phyloP scores from a whole-genome alignment of 2,329 filamentous ascomycete genomes.

The Capronia epimyces region DNA sequence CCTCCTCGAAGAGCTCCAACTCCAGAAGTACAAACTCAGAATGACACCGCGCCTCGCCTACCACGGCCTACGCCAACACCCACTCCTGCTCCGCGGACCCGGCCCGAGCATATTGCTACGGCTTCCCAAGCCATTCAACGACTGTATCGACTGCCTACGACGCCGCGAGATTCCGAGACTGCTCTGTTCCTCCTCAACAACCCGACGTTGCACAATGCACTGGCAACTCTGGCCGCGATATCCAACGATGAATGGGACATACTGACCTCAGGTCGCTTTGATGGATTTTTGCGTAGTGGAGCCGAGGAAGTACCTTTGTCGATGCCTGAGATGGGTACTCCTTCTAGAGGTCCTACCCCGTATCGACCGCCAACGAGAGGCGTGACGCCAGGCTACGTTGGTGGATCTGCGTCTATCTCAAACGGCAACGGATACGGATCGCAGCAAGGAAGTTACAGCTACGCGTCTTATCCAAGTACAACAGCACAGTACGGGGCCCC shows the following conservation, averaged over 20 bases:
- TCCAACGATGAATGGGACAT: slow-evolving; percentile 96
- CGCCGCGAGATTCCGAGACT: slow-evolving; percentile 78
- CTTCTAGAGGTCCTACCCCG: slow-evolving; percentile 31
- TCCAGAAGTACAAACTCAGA: slow-evolving; percentile 20
- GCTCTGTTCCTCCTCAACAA: slow-evolving; percentile 83
- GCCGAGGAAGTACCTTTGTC: slow-evolving; percentile 55
- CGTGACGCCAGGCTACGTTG: slow-evolving; percentile 33
- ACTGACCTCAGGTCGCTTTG: slow-evolving; percentile 84
- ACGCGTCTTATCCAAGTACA: slow-evolving; percentile 44
- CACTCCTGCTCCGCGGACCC: slow-evolving; percentile 64
- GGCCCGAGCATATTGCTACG: slow-evolving; percentile 65
- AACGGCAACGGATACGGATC: slow-evolving; percentile 41
- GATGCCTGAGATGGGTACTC: slow-evolving; percentile 3
- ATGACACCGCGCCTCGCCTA: slow-evolving; percentile 6
- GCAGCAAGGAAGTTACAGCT: slow-evolving; percentile 37
- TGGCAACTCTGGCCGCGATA: slow-evolving; percentile 81
- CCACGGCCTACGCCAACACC: slow-evolving; percentile 34
- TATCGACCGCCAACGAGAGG: slow-evolving; percentile 29
- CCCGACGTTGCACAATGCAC: slow-evolving; percentile 72
- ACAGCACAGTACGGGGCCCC: slow-evolving; percentile 60
- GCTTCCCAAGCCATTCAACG: slow-evolving; percentile 75
- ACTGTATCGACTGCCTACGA: slow-evolving; percentile 67
- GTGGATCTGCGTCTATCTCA: slow-evolving; percentile 37
- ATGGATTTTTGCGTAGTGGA: slow-evolving; percentile 91
- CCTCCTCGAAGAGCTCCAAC: slow-evolving; percentile 26